Conservation (phyloP, 176 grass and related monocot species). For the Oryza longistaminata region DNA sequence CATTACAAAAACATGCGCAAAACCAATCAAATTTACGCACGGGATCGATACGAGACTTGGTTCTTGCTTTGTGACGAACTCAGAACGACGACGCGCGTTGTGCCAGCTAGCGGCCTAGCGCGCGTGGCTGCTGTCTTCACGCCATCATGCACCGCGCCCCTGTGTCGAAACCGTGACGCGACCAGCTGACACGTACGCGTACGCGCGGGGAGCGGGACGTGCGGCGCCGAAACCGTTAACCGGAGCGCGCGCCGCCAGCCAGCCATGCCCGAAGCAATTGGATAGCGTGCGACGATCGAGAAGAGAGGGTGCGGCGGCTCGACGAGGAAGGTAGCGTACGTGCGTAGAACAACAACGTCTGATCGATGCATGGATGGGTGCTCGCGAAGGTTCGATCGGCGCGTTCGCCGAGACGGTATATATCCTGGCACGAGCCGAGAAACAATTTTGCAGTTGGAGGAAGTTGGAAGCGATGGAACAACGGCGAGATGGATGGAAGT, state of each 20-base stretch:
- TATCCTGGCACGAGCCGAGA: not conserved
- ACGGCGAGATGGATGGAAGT: not conserved
- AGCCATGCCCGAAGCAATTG: not conserved
- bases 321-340: not conserved
- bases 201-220: not conserved
- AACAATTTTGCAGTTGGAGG: not conserved
- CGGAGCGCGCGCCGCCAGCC: not conserved
- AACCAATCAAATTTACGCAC: not conserved
- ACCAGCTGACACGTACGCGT: not conserved
- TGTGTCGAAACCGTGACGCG: not conserved
- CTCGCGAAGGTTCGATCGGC: not conserved
- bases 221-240: not conserved
- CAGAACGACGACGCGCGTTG: not conserved
- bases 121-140: constrained; percentile 33
- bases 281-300: not conserved
- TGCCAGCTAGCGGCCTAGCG: not conserved
- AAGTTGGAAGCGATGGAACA: not conserved
- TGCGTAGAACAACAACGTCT: not conserved
- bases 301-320: too few relatives aligned
- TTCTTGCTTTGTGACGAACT: not conserved
- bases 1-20: constrained; percentile 2
- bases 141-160: constrained; percentile 28
- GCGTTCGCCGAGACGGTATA: not conserved
- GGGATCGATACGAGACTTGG: not conserved
- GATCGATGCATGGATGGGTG: too few relatives aligned